These are phyloP conservation scores for Baeospora myosura DNA, from an alignment of 1,284 basidiomycete species.

Conservation along the genomic window DNA sequence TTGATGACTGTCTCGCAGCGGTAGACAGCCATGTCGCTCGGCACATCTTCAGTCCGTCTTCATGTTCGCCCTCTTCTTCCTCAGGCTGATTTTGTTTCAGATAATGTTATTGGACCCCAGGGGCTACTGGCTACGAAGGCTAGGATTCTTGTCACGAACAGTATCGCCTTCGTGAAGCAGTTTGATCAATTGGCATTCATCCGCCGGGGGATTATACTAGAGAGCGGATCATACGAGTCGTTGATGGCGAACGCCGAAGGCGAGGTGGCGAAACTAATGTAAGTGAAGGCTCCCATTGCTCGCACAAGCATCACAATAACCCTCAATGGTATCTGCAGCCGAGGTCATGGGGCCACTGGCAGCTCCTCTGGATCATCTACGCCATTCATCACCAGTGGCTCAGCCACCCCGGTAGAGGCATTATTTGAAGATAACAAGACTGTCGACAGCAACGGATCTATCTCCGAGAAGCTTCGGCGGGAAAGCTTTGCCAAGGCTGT, in stretches of 20 bases:
- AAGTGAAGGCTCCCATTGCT: constrained; percentile 23
- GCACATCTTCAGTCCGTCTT: constrained; percentile 29
- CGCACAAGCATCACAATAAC: neutral
- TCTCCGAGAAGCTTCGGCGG: constrained; percentile 42
- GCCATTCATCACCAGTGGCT: constrained; percentile 39
- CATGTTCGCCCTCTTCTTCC: neutral
- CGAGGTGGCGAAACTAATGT: constrained; percentile 81
- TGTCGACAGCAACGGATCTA: constrained; percentile 17
- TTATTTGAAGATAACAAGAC: constrained; percentile 19
- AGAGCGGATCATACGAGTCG: constrained; percentile 63
- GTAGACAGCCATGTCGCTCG: constrained; percentile 40
- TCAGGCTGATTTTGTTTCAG: constrained; percentile 29
- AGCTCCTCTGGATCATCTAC: constrained; percentile 49
- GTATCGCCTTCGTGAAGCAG: constrained; percentile 76
- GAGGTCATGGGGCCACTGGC: constrained; percentile 36
- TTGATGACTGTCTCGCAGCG: constrained; percentile 54
- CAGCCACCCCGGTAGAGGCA: constrained; percentile 30
- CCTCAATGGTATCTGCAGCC: constrained; percentile 18
- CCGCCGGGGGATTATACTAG: constrained; percentile 79
- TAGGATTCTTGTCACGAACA: constrained; percentile 85
- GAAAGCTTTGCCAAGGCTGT: constrained; percentile 47
- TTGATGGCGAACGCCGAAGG: constrained; percentile 60
- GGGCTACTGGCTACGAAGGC: constrained; percentile 84
- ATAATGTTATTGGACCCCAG: constrained; percentile 84
- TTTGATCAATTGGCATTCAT: constrained; percentile 80